Conservation (phyloP, 2,329 filamentous ascomycete species). For the Escovopsis weberi region DNA sequence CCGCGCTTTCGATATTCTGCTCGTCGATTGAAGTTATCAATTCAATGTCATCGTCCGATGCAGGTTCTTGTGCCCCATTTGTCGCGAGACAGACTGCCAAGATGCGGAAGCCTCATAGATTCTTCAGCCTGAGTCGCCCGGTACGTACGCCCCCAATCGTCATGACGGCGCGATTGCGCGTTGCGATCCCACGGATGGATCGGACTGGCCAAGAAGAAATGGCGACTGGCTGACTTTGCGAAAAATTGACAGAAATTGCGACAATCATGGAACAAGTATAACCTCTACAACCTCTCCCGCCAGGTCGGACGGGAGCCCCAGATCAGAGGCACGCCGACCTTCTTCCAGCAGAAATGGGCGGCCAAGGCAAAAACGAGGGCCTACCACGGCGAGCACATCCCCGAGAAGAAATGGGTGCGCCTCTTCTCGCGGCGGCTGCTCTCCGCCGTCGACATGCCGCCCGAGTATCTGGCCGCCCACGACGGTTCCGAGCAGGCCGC, state of each 20-base stretch:
- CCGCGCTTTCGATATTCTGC: conserved; percentile 1
- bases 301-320: conserved; percentile 17
- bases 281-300: conserved; percentile 70
- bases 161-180: not conserved
- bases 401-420: conserved; percentile 84
- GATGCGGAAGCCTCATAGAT: conserved; percentile 43
- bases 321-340: conserved; percentile 39
- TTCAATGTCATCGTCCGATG: no score
- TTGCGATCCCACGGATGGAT: not conserved
- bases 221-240: not conserved
- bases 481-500: conserved; percentile 76
- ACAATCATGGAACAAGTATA: conserved; percentile 96
- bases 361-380: conserved; percentile 71
- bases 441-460: conserved; percentile 75
- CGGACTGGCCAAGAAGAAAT: not conserved
- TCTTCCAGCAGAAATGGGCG: conserved; percentile 97
- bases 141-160: conserved; percentile 31
- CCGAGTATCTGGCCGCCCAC: conserved; percentile 58
- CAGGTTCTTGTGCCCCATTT: conserved; percentile 1
- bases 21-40: not conserved
- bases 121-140: conserved; percentile 51
- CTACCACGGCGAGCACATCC: conserved; percentile 92
- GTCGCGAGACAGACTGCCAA: conserved; percentile 17
- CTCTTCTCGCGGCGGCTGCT: conserved; percentile 76
- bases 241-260: conserved; percentile 57